Conservation (phyloP, 768 basidiomycete species). For the Tulasnella sp. region DNA sequence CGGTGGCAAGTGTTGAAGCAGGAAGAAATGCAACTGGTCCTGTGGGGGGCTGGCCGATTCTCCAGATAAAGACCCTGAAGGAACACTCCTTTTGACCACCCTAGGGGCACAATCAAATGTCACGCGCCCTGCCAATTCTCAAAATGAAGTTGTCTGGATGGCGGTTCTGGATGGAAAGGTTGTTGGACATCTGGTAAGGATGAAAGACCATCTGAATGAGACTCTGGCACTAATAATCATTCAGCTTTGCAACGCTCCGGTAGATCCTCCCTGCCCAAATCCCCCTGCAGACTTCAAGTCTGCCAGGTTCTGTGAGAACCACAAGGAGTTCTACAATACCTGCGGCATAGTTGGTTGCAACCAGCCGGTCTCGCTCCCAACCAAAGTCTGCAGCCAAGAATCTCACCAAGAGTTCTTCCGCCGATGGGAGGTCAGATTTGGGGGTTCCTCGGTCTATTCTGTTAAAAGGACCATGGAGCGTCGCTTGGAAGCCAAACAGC, state of each 20-base stretch:
- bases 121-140: background rate
- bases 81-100: background rate
- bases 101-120: too few relatives aligned
- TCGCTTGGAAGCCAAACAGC: conserved; percentile 11
- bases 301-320: conserved; percentile 30
- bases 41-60: background rate
- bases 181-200: conserved; percentile 26
- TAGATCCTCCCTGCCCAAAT: conserved; percentile 24
- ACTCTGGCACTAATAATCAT: background rate
- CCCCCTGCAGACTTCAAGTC: conserved; percentile 30
- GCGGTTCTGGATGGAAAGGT: conserved; percentile 34
- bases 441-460: conserved; percentile 26
- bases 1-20: too few relatives aligned
- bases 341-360: conserved; percentile 29
- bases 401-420: conserved; percentile 25
- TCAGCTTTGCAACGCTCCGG: conserved; percentile 15
- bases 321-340: conserved; percentile 20
- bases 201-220: background rate
- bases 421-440: conserved; percentile 23
- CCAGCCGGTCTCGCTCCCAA: conserved; percentile 4
- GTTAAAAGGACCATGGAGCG: conserved; percentile 28
- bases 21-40: too few relatives aligned
- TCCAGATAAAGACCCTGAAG: background rate
- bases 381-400: conserved; percentile 23
- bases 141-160: conserved; percentile 27